These are phyloP conservation scores for Calonectria leucothoes DNA, from an alignment of 2,329 filamentous ascomycete genomes.

Conservation along the genomic window DNA sequence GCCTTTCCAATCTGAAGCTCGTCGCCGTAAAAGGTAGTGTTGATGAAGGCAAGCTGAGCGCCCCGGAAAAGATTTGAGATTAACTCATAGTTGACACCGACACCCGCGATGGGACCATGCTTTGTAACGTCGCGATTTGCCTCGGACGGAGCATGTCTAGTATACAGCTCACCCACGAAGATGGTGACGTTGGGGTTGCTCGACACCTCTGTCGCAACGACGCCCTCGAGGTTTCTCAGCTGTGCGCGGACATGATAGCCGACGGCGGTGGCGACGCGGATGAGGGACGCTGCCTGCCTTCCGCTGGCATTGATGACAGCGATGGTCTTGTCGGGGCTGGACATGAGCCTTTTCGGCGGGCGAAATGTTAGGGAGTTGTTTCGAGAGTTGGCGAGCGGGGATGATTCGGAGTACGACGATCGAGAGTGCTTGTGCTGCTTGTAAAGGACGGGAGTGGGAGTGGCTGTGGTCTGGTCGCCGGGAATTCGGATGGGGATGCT, in stretches of 20 bases:
- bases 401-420: slow-evolving; percentile 71
- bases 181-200: slow-evolving; percentile 81
- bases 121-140: slow-evolving; percentile 72
- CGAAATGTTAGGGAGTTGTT: slow-evolving; percentile 73
- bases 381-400: slow-evolving; percentile 63
- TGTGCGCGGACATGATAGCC: slow-evolving; percentile 95
- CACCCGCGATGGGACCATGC: slow-evolving; percentile 71
- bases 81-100: slow-evolving; percentile 77
- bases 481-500: slow-evolving; percentile 52
- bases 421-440: slow-evolving; percentile 70
- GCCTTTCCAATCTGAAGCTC: slow-evolving; percentile 91
- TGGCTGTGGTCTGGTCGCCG: slow-evolving; percentile 49
- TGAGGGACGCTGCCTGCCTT: slow-evolving; percentile 94
- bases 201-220: slow-evolving; percentile 88
- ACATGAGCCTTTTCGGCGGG: slow-evolving; percentile 69
- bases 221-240: slow-evolving; percentile 85
- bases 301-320: slow-evolving; percentile 97
- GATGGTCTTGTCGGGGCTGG: slow-evolving; percentile 79
- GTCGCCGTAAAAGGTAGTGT: slow-evolving; percentile 97
- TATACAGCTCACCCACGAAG: slow-evolving; percentile 73
- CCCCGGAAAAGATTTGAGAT: slow-evolving; percentile 85
- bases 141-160: slow-evolving; percentile 62
- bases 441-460: slow-evolving; percentile 45
- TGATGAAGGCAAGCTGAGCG: slow-evolving; percentile 93
- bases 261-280: slow-evolving; percentile 91